Percentiles rank a stretch among this genome's conserved stretches.
These are phyloP conservation scores for Pholiota microspora DNA, from an alignment of 768 basidiomycete species.

Conservation along the genomic window DNA sequence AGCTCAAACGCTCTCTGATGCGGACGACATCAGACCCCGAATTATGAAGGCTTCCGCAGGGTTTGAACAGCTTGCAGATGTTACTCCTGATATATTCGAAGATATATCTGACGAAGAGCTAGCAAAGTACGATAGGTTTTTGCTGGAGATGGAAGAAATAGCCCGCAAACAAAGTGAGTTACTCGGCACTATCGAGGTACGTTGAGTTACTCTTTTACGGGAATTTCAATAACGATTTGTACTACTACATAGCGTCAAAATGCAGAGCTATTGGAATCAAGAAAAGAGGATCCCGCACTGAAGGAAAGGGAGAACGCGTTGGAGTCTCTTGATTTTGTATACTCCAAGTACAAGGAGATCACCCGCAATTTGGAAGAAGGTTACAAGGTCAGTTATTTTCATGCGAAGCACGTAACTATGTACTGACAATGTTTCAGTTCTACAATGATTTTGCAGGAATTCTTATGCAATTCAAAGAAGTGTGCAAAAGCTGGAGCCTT, in stretches of 20 bases:
- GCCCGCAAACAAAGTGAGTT: conserved; percentile 63
- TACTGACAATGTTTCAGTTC: conserved; percentile 52
- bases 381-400: conserved; percentile 53
- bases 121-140: conserved; percentile 75
- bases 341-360: conserved; percentile 87
- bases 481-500: conserved; percentile 73
- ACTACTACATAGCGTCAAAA: conserved; percentile 51
- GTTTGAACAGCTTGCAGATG: conserved; percentile 64
- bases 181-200: conserved; percentile 67
- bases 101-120: conserved; percentile 77
- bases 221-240: neutral
- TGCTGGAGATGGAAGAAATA: conserved; percentile 54
- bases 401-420: neutral
- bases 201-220: conserved; percentile 12
- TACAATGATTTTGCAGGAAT: conserved; percentile 84
- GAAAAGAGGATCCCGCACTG: conserved; percentile 73
- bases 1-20: conserved; percentile 56
- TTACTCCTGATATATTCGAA: conserved; percentile 87
- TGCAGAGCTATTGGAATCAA: conserved; percentile 68
- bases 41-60: conserved; percentile 66
- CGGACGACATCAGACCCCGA: conserved; percentile 71
- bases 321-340: conserved; percentile 80
- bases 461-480: conserved; percentile 70
- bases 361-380: conserved; percentile 85
- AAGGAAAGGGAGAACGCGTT: conserved; percentile 81